Percentiles rank a stretch among this genome's conserved stretches.
Evolutionary conservation across 805 yeast species (phyloP).

Genomic region (Suhomyces sp.): DNA sequence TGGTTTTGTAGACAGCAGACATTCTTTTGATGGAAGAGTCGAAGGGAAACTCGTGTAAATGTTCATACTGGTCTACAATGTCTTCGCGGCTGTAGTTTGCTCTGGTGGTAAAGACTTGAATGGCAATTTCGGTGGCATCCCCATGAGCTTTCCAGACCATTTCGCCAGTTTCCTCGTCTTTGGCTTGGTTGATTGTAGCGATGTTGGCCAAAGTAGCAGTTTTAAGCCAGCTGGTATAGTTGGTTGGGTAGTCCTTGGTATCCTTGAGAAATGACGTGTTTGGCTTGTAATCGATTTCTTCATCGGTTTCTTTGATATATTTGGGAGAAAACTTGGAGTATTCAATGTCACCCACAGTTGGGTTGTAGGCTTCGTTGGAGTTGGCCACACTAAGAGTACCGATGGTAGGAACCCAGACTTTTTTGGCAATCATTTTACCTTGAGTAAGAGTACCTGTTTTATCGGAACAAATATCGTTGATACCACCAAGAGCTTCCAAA

Average conservation of each 20-base stretch:
- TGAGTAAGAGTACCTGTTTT: conserved; percentile 81
- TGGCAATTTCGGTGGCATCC: conserved; percentile 87
- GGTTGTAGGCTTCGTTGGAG: conserved; percentile 61
- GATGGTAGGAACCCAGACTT: conserved; percentile 62
- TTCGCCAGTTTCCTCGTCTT: conserved; percentile 40
- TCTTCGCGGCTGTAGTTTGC: conserved; percentile 47
- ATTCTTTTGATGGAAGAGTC: conserved; percentile 73
- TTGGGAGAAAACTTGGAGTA: conserved; percentile 34
- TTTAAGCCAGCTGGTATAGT: conserved; percentile 51
- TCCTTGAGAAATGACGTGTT: conserved; percentile 12
- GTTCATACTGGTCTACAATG: conserved; percentile 34
- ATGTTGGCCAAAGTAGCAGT: conserved; percentile 79
- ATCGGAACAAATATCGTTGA: conserved; percentile 77
- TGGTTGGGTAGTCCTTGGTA: conserved; percentile 17
- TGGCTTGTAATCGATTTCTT: conserved; percentile 30
- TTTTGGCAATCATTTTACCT: conserved; percentile 73
- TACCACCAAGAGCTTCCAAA: conserved; percentile 74
- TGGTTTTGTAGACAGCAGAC: conserved; percentile 52
- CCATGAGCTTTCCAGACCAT: conserved; percentile 73
- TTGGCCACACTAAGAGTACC: conserved; percentile 57
- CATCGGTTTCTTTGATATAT: conserved; percentile 33
- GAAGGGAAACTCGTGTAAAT: conserved; percentile 66
- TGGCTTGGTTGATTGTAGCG: conserved; percentile 57
- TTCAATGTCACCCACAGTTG: conserved; percentile 52
- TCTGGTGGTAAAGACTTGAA: conserved; percentile 71